These are phyloP conservation scores for Sporothrix variecibatus DNA, from an alignment of 2,329 filamentous ascomycete species.

Conservation along the genomic window DNA sequence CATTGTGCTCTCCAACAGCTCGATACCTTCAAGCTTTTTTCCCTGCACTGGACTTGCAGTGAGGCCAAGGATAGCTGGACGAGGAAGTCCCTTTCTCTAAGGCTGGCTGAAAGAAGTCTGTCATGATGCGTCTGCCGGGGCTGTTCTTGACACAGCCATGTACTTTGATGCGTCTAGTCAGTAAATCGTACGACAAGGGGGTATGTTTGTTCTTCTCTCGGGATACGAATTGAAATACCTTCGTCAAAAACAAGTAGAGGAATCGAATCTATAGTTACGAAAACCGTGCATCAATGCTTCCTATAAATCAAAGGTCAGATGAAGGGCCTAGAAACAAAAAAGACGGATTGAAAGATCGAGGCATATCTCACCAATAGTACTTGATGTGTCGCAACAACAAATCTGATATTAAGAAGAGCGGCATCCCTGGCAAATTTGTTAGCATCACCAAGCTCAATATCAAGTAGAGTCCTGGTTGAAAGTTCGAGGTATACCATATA, in stretches of 20 bases:
- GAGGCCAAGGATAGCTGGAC: slow-evolving; percentile 74
- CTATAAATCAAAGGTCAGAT: not conserved
- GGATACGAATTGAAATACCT: slow-evolving; percentile 51
- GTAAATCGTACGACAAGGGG: not conserved
- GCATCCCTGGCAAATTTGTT: slow-evolving; percentile 53
- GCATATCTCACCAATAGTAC: slow-evolving; percentile 53
- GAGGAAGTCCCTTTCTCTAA: slow-evolving; percentile 41
- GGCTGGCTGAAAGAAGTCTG: slow-evolving; percentile 63
- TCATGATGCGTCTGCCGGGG: slow-evolving; percentile 72
- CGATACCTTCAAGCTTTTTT: slow-evolving; percentile 56
- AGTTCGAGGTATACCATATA: slow-evolving; percentile 47
- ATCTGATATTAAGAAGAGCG: slow-evolving; percentile 62
- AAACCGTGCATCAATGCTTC: slow-evolving; percentile 78
- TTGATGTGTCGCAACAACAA: slow-evolving; percentile 79
- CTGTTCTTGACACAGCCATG: slow-evolving; percentile 71
- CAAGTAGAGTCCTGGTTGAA: not conserved
- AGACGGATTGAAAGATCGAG: not conserved
- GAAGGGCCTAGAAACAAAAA: not conserved
- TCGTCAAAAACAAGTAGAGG: slow-evolving; percentile 81
- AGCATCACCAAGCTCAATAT: not conserved
- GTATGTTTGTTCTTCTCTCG: not conserved
- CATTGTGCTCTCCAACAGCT: slow-evolving; percentile 67
- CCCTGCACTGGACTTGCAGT: slow-evolving; percentile 77
- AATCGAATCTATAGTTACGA: slow-evolving; percentile 65
- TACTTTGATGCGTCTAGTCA: slow-evolving; percentile 48